Evolutionary conservation across 148 eudicot genomes (phyloP).

Genomic region (Rhododendron williamsianum): DNA sequence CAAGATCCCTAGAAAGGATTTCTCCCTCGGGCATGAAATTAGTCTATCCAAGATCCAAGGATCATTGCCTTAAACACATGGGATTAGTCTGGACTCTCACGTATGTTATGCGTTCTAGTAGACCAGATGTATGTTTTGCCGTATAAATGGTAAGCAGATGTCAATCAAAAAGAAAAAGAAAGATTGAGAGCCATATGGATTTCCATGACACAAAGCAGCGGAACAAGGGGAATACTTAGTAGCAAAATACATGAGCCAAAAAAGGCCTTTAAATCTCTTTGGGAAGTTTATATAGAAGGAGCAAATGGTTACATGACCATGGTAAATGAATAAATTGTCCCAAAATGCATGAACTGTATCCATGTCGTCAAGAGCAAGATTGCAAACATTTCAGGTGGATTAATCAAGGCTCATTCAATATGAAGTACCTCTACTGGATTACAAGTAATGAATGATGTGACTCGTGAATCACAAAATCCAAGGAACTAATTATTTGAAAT

Average conservation of each 20-base stretch:
- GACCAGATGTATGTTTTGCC: background rate
- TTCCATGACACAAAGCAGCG: background rate
- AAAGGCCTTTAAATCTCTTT: background rate
- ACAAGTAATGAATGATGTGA: background rate
- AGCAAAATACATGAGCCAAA: background rate
- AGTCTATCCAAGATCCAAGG: background rate
- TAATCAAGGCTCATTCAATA: background rate
- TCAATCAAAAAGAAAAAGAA: background rate
- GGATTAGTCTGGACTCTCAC: background rate
- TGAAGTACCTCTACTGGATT: background rate
- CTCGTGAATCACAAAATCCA: background rate
- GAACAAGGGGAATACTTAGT: background rate
- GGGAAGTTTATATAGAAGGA: background rate
- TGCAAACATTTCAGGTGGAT: background rate
- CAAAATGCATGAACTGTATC: background rate
- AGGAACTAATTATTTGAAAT: background rate
- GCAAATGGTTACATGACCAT: background rate
- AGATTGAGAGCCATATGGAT: background rate
- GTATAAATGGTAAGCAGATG: background rate
- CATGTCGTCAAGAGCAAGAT: background rate
- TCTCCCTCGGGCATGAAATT: background rate
- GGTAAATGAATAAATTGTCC: background rate
- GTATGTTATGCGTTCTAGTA: background rate
- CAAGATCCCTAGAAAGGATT: background rate
- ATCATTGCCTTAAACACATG: background rate